These are phyloP conservation scores for Apiospora phragmitis DNA, from an alignment of 2,329 filamentous ascomycete species.

Conservation along the genomic window DNA sequence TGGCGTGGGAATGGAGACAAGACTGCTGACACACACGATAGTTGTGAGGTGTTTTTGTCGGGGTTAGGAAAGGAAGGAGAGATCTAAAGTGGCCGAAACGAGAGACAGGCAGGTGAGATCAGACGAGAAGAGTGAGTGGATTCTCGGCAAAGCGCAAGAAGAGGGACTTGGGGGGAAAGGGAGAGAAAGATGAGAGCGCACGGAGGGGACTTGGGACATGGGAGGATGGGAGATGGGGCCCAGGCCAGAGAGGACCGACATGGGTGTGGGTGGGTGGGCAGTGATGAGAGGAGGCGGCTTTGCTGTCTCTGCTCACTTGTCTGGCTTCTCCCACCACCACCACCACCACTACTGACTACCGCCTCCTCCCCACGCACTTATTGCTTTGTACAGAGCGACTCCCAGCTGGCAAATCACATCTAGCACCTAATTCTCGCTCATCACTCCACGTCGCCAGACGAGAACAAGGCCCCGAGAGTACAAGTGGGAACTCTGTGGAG, in stretches of 20 bases:
- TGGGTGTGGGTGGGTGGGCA: neutral
- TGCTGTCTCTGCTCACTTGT: neutral
- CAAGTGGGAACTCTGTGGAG: slow-evolving; percentile 8
- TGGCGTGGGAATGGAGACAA: neutral
- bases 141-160: slow-evolving; percentile 13
- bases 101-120: slow-evolving; percentile 17
- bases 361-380: slow-evolving; percentile 3
- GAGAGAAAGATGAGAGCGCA: slow-evolving; percentile 10
- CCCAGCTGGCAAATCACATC: slow-evolving; percentile 3
- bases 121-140: slow-evolving; percentile 20
- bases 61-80: slow-evolving; percentile 12
- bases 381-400: neutral
- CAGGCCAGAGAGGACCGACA: neutral
- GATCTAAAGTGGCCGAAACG: slow-evolving; percentile 16
- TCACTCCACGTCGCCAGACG: slow-evolving; percentile 5
- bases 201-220: slow-evolving; percentile 5
- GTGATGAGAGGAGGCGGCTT: neutral
- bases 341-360: neutral
- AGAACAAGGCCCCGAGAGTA: slow-evolving; percentile 5
- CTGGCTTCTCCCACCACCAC: neutral
- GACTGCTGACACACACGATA: slow-evolving; percentile 6
- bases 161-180: slow-evolving; percentile 13
- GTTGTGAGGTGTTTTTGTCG: slow-evolving; percentile 6
- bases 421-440: neutral
- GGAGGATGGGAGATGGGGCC: neutral